A percentile compares a stretch with the other conserved stretches of the same genome.
Evolutionary conservation across 2,329 filamentous ascomycete genomes (phyloP).

Genomic region (Stromatinia cepivora): DNA sequence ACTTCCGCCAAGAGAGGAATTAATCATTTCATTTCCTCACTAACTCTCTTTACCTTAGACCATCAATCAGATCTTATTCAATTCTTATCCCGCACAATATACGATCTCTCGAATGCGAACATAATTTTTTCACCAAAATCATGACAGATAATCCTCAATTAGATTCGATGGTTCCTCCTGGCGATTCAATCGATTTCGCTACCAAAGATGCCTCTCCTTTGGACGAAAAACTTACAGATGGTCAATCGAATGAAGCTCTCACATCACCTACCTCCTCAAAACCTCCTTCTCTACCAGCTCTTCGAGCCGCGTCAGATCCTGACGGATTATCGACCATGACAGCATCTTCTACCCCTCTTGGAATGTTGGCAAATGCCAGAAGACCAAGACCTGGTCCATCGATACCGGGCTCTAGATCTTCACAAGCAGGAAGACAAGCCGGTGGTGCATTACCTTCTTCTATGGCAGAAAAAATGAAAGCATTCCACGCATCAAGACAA

Average conservation of each 20-base stretch:
- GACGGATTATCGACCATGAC: constrained; percentile 61
- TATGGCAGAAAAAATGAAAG: constrained; percentile 68
- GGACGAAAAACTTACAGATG: constrained; percentile 25
- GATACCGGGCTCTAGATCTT: constrained; percentile 10
- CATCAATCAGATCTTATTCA: constrained; percentile 5
- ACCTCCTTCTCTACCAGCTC: constrained; percentile 54
- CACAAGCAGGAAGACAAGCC: constrained; percentile 39
- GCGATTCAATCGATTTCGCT: constrained; percentile 35
- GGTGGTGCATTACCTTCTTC: constrained; percentile 59
- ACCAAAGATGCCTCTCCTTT: neutral
- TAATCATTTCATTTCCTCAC: neutral
- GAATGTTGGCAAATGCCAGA: constrained; percentile 68
- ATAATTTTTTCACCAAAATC: neutral
- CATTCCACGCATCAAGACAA: constrained; percentile 65
- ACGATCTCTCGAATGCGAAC: constrained; percentile 18
- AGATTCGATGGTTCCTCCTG: constrained; percentile 23
- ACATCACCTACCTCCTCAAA: constrained; percentile 37
- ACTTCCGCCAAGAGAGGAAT: neutral
- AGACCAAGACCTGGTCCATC: constrained; percentile 44
- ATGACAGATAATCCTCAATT: constrained; percentile 17
- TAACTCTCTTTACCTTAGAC: constrained; percentile 1
- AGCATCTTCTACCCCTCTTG: constrained; percentile 79
- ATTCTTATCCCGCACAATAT: constrained; percentile 33
- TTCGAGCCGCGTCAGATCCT: constrained; percentile 61
- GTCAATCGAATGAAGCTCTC: constrained; percentile 26